Evolutionary conservation across 1,139 yeast species (phyloP).

Genomic region (Neolecta irregularis): DNA sequence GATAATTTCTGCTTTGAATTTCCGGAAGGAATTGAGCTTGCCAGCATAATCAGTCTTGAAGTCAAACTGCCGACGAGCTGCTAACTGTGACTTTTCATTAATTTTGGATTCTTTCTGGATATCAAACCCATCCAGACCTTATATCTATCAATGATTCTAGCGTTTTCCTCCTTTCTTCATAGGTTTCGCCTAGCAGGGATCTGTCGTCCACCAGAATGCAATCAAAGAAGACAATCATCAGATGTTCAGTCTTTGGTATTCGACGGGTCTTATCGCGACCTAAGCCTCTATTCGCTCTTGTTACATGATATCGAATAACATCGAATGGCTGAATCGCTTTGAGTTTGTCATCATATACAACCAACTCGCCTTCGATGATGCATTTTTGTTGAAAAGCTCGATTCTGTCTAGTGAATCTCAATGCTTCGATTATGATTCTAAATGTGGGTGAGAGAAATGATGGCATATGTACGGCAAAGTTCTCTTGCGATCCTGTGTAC

Average conservation of each 20-base stretch:
- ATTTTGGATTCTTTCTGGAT: neutral
- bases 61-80: no score
- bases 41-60: neutral
- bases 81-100: no score
- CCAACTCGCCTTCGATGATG: constrained; percentile 12
- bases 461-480: no score
- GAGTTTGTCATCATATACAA: constrained; percentile 8
- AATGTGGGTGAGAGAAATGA: no score
- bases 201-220: constrained; percentile 7
- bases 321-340: constrained; percentile 9
- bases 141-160: constrained; percentile 3
- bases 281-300: constrained; percentile 5
- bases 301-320: constrained; percentile 9
- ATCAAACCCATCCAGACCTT: neutral
- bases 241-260: no score
- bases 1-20: no score
- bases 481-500: constrained; percentile 10
- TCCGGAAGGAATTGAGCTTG: no score
- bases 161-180: constrained; percentile 4
- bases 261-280: no score
- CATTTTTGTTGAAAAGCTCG: neutral
- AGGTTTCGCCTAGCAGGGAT: constrained; percentile 7
- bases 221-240: constrained; percentile 13
- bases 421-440: constrained; percentile 5
- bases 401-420: neutral